Evolutionary conservation across 1,284 basidiomycete genomes (phyloP), one percentile per base, ranked within the genome.

Genomic region (Ustilago lituana): DNA sequence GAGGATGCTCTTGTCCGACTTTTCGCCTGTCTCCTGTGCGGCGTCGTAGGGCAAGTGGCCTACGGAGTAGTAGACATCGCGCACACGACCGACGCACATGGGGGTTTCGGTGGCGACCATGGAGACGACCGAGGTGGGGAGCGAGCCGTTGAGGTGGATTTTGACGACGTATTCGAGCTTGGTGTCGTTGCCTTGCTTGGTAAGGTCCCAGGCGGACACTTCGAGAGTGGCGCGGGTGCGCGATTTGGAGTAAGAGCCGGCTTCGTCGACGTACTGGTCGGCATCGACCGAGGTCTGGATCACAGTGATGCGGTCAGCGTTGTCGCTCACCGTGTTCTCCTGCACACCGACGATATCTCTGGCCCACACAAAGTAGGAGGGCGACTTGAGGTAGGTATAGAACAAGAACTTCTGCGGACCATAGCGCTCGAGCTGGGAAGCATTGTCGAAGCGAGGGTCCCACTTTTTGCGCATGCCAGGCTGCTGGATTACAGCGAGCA

Each of bases 381-480:
- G 76, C 17, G 68, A 70, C 61, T 78, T 78, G 56, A 77, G 61
- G 43, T 73, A 66, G 27, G 68, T 71, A 67, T 79, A 79, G 51
- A 79, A 72, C 7, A 65, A 50, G 41, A 39, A 71, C 43, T 54
- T 22, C 27, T 71, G 55, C 6, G 63, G 17, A 20, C 51, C 41
- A 48, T 67, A 72, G 1, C 69, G 52, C 35, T 72, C 64, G 40
- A 72, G 64, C 50, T 64, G 61, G 24, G 46, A 41, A 7, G 58
- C 61, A n/a, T 31, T 43, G 50, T 79, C 77, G 43, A 79, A 71
- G 11, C 77, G 68, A 4, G 68, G 50, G 37, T 79, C 77, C 77
- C 77, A 79, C 53, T 77, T 77, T 41, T 76, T 76, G 26, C 77
- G 65, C 51, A 79, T 70, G 17, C 74, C 74, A 11, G 77, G 77